Evolutionary conservation across 345 rosid species (phyloP), one percentile per base, ranked within the genome.

Genomic region (Linum trigynum): DNA sequence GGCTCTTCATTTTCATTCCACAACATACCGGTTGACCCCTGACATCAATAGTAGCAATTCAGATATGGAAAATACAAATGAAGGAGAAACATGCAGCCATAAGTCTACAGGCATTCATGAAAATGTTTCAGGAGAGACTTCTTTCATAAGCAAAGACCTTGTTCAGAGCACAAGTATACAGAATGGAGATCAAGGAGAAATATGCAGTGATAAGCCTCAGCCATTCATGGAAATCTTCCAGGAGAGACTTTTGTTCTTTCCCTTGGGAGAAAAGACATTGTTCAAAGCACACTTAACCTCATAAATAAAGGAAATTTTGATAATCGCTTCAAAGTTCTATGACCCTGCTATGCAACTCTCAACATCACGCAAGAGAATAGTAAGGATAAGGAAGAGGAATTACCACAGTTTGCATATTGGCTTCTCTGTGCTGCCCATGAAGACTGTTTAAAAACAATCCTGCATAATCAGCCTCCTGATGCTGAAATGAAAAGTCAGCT

Each of bases 401-500:
- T 81, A 91, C 98, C 96, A 81, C 89, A 73, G 74, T 76, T 41
- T 48, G 79, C 66, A 60, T 63, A 69, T 68, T 71, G 39, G 59
- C 69, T 41, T 79, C 84, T 68, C 78, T 75, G 64, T 67, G 79
- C 79, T 76, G 66, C 61, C 69, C 78, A 9, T 77, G 64, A 67
- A 80, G 68, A 67, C 59, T 64, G 66, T 65, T 71, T 42, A 78
- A 67, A 32, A 67, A 56, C 32, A 73, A 69, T 57, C 82, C 80
- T 65, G 66, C 61, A 67, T 67, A 79, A 75, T 72, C 79, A 68
- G 75, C 68, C 61, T 77, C 83, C 40, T 70, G 83, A 65, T 75
- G 58, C 3, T 67, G 65, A 81, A 71, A 71, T 37, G 82, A 78
- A 80, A 88, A 81, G 68, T 88, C 87, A 71, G 82, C 59, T 71